Evolutionary conservation across 495 filamentous ascomycete genomes (phyloP), one percentile per base, ranked within the genome.

Genomic region (Penicillium fimorum): DNA sequence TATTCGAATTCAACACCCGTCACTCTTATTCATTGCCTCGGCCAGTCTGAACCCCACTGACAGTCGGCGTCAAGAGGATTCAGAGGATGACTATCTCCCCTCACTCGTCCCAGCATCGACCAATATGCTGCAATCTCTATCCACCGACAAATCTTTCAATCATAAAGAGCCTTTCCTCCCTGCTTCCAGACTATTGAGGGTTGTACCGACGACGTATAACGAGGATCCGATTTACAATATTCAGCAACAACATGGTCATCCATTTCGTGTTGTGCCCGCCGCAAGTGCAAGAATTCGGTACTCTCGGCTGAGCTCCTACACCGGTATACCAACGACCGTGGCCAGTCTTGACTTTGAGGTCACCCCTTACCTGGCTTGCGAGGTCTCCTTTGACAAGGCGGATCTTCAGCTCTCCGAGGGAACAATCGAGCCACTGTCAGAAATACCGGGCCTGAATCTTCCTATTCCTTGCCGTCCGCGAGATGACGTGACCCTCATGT

Each of bases 301-400:
- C 67, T 85, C 90, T 7, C 82, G 86, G 54, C 76, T 87, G 25
- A 88, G 85, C 56, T 81, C 83, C 8, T 80, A 80, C 7, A 80
- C 84, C 20, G 77, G 82, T 13, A 84, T 81, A 55, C 78, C 84
- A n/a, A 79, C 84, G 22, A 79, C 93, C 0, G 81, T 95, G 44
- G 92, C 92, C 20, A 87, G 88, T 47, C 78, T 97, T 17, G 92
- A 96, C 69, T 76, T 96, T 48, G 92, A 97, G 70, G 87, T 95
- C 51, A 93, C 90, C 0, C 86, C 91, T 20, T 92, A 90, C 58
- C 82, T 90, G 47, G 83, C 84, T 37, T 90, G 84, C 61, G 84
- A 88, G 65, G 83, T 92, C 45, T 67, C 72, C 7, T 82, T 97
- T 30, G 76, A 87, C 49, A 81, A 82, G 47, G 85, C 91, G 45